phyloP scores from a whole-genome alignment of 2,329 filamentous ascomycete genomes.

The Oidium heveae region DNA sequence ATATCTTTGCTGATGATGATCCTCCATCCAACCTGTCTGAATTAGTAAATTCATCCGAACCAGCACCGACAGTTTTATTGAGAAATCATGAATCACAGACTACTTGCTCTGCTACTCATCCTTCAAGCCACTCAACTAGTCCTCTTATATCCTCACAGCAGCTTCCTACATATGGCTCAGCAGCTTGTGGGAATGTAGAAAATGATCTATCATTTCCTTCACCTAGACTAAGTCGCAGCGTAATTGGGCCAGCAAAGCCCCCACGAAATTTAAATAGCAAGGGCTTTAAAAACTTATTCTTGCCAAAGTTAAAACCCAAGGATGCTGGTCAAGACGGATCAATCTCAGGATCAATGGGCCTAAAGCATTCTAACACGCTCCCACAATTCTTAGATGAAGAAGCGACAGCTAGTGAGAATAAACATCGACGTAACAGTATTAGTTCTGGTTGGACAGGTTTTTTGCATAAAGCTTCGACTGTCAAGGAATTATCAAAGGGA shows the following conservation, averaged over 20 bases:
- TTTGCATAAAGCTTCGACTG: slow-evolving; percentile 12
- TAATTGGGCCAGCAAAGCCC: slow-evolving; percentile 10
- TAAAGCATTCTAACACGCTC: slow-evolving; percentile 53
- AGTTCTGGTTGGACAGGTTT: slow-evolving; percentile 25
- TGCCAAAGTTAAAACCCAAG: slow-evolving; percentile 35
- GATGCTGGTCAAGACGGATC: slow-evolving; percentile 33
- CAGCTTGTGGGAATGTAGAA: slow-evolving; percentile 7
- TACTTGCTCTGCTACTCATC: slow-evolving; percentile 31
- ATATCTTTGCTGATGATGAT: slow-evolving; percentile 34
- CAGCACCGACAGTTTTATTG: slow-evolving; percentile 15
- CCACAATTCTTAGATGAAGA: slow-evolving; percentile 33
- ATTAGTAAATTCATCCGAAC: slow-evolving; percentile 11
- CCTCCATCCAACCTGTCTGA: slow-evolving; percentile 18
- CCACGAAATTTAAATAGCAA: slow-evolving; percentile 20
- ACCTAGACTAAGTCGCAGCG: slow-evolving; percentile 9
- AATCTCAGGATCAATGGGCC: slow-evolving; percentile 40
- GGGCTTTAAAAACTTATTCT: slow-evolving; percentile 29
- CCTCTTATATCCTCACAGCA: slow-evolving; percentile 35
- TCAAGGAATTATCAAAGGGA: slow-evolving; percentile 7
- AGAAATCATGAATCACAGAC: slow-evolving; percentile 27
- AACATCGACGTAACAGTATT: slow-evolving; percentile 28
- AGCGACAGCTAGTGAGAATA: slow-evolving; percentile 23
- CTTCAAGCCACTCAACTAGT: slow-evolving; percentile 32
- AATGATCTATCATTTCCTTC: slow-evolving; percentile 11
- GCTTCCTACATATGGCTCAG: slow-evolving; percentile 23